Percentiles rank a stretch among this genome's conserved stretches.
Conservation (phyloP, 1,284 basidiomycete species). For the Austroboletus novae-zelandiae region DNA sequence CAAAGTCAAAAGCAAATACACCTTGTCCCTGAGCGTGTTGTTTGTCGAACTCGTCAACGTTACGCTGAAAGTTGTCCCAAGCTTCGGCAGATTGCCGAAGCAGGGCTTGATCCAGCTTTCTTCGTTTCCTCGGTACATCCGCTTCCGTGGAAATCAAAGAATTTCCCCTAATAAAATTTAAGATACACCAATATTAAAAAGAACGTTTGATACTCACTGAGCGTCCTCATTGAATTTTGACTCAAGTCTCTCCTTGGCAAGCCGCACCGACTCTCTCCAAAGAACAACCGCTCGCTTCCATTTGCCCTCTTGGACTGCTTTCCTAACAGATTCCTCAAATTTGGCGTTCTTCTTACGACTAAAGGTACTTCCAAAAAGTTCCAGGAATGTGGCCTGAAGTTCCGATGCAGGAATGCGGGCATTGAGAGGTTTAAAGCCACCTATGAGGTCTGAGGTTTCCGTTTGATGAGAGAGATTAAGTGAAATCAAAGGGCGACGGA, state of each 20-base stretch:
- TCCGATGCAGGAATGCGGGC: conserved; percentile 74
- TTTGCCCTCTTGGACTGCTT: conserved; percentile 78
- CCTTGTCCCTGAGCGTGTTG: conserved; percentile 84
- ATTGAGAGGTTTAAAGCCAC: conserved; percentile 95
- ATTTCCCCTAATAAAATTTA: conserved; percentile 7
- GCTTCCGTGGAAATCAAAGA: conserved; percentile 30
- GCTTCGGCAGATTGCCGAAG: conserved; percentile 47
- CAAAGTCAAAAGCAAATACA: conserved; percentile 91
- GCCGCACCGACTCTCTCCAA: conserved; percentile 78
- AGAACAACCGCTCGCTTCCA: conserved; percentile 86
- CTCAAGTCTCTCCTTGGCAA: conserved; percentile 65
- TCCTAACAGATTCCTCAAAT: conserved; percentile 83
- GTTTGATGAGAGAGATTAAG: conserved; percentile 98
- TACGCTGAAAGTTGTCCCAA: conserved; percentile 76
- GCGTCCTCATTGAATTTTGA: conserved; percentile 41
- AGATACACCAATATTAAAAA: not conserved
- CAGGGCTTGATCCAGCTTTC: conserved; percentile 57
- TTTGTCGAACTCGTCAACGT: conserved; percentile 80
- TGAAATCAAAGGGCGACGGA: conserved; percentile 78
- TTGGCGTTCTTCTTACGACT: conserved; percentile 88
- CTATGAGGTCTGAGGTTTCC: conserved; percentile 91
- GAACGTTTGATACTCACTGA: conserved; percentile 37
- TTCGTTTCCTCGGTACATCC: conserved; percentile 67
- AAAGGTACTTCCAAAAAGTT: conserved; percentile 87
- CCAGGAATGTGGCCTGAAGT: conserved; percentile 77